Evolutionary conservation across 1,284 basidiomycete species (phyloP), one percentile per base, ranked within the genome.

Genomic region (Fomitopsis betulina): DNA sequence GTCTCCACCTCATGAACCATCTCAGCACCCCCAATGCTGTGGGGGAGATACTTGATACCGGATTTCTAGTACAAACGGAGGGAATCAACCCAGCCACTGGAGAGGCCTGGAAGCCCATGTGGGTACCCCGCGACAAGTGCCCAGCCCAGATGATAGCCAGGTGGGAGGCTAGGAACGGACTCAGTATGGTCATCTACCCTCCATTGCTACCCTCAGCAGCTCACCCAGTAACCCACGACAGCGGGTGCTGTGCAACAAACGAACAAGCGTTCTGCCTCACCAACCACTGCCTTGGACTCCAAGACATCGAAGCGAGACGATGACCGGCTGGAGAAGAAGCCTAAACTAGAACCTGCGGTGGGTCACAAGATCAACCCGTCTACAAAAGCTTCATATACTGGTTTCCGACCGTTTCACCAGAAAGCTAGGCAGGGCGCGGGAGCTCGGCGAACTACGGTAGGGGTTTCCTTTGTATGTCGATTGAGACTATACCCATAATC

Each of bases 1-100:
- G 23, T 43, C 40, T n/a, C 45, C 15, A n/a, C 8, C 45, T 15
- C 21, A 42, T 42, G 39, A 42, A 10, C 21, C 7, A 19, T 15
- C n/a, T 19, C 8, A 42, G 10, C 15, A 13, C 39, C n/a, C 5
- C 15, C 21, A 4, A 42, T 42, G 5, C 25, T 51, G 32, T 6
- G n/a, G 49, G 33, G 25, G 53, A 55, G 25, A 59, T 59, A 13
- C 37, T 61, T 21, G 60, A 59, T 5, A 55, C 38, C 42, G 60
- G 60, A 23, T 62, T 42, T 23, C 50, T 62, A 9, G 58, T 62
- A 21, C 58, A 51, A 21, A 35, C 33, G 42, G 38, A 51, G 47
- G 60, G 57, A 27, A 45, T 58, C 30, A 55, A 61, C 35, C 57
- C 57, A 8, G 54, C 33, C 8, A 61, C 57, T 15, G 60, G 60